Percentiles rank a stretch among this genome's conserved stretches.
These are phyloP conservation scores for Alternaria panax DNA, from an alignment of 2,329 filamentous ascomycete genomes.

Conservation along the genomic window DNA sequence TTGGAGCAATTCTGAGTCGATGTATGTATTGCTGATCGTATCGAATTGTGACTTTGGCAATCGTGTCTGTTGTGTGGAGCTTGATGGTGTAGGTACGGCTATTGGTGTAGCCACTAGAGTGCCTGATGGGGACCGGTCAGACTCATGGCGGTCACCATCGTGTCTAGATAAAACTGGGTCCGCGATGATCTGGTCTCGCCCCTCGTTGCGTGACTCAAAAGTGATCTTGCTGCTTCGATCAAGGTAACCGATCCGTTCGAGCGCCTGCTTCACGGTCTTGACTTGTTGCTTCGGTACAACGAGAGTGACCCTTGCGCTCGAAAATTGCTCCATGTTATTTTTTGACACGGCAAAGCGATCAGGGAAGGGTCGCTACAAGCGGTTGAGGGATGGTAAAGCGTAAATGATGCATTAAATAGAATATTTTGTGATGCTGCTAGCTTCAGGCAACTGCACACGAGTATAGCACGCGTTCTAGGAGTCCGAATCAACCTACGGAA, in stretches of 20 bases:
- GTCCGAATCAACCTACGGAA: background rate
- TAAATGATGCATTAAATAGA: background rate
- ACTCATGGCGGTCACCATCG: background rate
- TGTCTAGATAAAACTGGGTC: background rate
- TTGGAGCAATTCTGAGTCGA: background rate
- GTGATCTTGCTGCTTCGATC: conserved; percentile 42
- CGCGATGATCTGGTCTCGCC: accelerated
- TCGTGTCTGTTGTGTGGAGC: background rate
- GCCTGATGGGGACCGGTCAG: background rate
- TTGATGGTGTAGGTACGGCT: background rate
- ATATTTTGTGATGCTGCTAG: conserved; percentile 1
- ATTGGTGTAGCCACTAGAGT: background rate
- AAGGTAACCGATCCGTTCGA: conserved; percentile 43
- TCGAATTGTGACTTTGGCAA: background rate
- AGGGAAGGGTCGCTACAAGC: background rate
- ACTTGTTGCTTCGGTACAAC: conserved; percentile 46
- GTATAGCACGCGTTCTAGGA: background rate
- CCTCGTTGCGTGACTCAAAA: conserved; percentile 1
- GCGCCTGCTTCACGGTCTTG: conserved; percentile 49
- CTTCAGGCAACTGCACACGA: conserved; percentile 1
- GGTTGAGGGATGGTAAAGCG: background rate
- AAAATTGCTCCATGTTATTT: background rate
- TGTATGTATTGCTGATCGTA: background rate
- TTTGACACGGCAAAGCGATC: background rate
- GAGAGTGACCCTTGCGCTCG: conserved; percentile 16